Conservation (phyloP, 805 yeast species). For the Wickerhamomyces ciferrii region DNA sequence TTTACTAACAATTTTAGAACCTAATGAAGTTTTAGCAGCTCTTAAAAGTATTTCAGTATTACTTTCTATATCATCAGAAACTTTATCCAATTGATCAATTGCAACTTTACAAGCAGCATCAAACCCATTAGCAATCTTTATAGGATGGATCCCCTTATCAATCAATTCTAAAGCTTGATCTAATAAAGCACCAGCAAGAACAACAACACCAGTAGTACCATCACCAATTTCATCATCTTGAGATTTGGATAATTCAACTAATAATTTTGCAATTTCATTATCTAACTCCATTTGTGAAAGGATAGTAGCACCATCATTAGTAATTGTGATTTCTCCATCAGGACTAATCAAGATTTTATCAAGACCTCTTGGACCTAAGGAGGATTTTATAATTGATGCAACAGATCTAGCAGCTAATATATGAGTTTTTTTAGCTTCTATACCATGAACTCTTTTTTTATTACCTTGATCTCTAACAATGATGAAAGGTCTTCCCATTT, state of each 20-base stretch:
- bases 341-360: conserved; percentile 94
- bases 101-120: conserved; percentile 97
- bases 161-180: conserved; percentile 94
- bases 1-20: conserved; percentile 93
- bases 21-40: conserved; percentile 93
- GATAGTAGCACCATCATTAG: conserved; percentile 98
- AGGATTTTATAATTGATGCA: conserved; percentile 85
- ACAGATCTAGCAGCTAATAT: conserved; percentile 94
- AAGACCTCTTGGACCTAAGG: conserved; percentile 97
- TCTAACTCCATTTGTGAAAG: conserved; percentile 93
- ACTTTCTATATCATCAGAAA: conserved; percentile 60
- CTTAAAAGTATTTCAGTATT: conserved; percentile 54
- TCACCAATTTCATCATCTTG: conserved; percentile 99
- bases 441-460: conserved; percentile 64
- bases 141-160: conserved; percentile 96
- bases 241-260: conserved; percentile 89
- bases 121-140: conserved; percentile 93
- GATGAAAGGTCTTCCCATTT: conserved; percentile 97
- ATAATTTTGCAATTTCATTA: conserved; percentile 90
- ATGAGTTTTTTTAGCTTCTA: conserved; percentile 80
- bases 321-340: conserved; percentile 96
- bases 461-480: conserved; percentile 84
- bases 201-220: conserved; percentile 99
- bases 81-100: conserved; percentile 62
- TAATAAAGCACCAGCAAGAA: conserved; percentile 86